A percentile compares a stretch with the other conserved stretches of the same genome.
These are phyloP conservation scores for Hygrophoropsis aurantiaca DNA, from an alignment of 768 basidiomycete genomes.

Conservation along the genomic window DNA sequence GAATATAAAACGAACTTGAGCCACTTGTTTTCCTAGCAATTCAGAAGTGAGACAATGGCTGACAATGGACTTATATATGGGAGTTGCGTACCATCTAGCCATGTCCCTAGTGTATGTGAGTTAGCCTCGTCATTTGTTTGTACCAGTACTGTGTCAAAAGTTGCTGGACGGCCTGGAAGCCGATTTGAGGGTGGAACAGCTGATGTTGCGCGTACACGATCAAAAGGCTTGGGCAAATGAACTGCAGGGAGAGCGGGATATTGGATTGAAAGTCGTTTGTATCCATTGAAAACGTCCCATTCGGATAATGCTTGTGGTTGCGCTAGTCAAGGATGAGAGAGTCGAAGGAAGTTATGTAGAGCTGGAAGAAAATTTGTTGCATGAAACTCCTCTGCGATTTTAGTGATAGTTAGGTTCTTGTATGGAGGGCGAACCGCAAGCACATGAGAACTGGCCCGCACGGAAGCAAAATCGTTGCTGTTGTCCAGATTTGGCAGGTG, in stretches of 20 bases:
- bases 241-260: background rate
- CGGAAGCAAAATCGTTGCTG: too few relatives aligned
- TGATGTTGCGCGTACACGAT: background rate
- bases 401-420: background rate
- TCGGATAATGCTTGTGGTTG: background rate
- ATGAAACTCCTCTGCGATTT: background rate
- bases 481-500: too few relatives aligned
- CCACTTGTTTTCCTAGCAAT: constrained; percentile 7
- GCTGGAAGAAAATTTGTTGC: constrained; percentile 6
- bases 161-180: background rate
- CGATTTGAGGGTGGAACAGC: background rate
- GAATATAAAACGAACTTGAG: constrained; percentile 14
- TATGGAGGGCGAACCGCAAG: constrained; percentile 3
- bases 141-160: background rate
- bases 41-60: background rate
- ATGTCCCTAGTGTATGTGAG: background rate
- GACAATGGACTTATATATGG: background rate
- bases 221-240: too few relatives aligned
- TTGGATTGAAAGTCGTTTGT: background rate
- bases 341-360: background rate
- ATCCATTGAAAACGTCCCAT: background rate
- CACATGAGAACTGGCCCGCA: background rate
- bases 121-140: background rate
- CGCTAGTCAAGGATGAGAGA: background rate
- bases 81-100: background rate